phyloP scores from a whole-genome alignment of 345 rosid species.

The Gossypium anomalum region DNA sequence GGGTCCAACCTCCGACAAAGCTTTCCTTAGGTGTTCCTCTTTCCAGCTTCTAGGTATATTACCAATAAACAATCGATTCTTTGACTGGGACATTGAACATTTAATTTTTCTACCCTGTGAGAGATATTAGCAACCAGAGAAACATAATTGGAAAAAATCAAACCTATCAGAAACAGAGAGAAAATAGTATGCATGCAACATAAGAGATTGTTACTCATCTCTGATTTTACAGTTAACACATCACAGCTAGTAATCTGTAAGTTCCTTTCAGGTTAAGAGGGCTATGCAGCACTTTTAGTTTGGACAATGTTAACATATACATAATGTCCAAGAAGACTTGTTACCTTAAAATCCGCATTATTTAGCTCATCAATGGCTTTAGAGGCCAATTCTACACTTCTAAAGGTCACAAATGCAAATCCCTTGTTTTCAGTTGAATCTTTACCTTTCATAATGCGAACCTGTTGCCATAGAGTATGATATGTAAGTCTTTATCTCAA shows the following conservation, averaged over 20 bases:
- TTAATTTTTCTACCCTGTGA: slow-evolving; percentile 56
- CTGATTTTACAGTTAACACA: not conserved
- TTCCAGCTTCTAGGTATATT: slow-evolving; percentile 64
- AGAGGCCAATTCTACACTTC: slow-evolving; percentile 54
- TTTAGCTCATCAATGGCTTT: slow-evolving; percentile 58
- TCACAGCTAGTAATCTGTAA: not conserved
- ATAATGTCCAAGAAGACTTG: not conserved
- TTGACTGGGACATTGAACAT: slow-evolving; percentile 64
- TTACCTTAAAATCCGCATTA: slow-evolving; percentile 58
- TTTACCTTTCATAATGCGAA: slow-evolving; percentile 58
- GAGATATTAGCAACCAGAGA: slow-evolving; percentile 2
- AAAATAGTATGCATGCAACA: not conserved
- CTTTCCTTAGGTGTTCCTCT: slow-evolving; percentile 50
- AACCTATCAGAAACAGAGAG: not conserved
- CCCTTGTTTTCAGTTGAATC: slow-evolving; percentile 57
- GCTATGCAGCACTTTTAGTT: not conserved
- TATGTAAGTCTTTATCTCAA: not conserved
- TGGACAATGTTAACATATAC: not conserved
- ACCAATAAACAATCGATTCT: slow-evolving; percentile 54
- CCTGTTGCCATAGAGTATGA: slow-evolving; percentile 31
- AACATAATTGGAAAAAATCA: slow-evolving; percentile 7
- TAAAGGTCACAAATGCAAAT: slow-evolving; percentile 65
- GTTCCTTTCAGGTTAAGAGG: not conserved
- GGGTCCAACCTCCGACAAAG: slow-evolving; percentile 54
- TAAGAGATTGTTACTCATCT: not conserved